Base-by-base conservation (phyloP, 352 stramenopile genomes). In the Phytopythium delawarense region DNA sequence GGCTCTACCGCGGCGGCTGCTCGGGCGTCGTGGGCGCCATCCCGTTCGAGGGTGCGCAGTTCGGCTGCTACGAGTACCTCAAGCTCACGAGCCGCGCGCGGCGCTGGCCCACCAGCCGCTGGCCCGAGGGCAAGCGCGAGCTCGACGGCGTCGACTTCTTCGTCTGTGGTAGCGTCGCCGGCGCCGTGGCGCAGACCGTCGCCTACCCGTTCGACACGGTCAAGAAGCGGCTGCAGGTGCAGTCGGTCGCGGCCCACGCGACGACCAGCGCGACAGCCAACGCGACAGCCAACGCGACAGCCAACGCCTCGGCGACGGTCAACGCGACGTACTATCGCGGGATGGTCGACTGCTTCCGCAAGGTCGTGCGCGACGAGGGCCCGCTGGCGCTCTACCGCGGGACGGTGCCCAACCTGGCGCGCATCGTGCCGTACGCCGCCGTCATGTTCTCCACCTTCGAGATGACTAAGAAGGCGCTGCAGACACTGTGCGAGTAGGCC, bases 391-490 rank as follows among this genome's bases (percentile, higher is more conserved):
- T 95, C 50, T 95, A 92, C 63, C 81, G 83, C 39, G 84, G 86
- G 54, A 91, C 82, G 3, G 61, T 88, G n/a, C 77, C 86, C 54
- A 94, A 94, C 64, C 72, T 92, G 53, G 76, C 81, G 12, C 84
- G 85, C 42, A 84, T 94, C 59, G 79, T 92, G 32, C 86, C 86
- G 49, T 92, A 91, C 69, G 81, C 83, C 2, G 86, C 86, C 18
- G 78, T 94, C 57, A 91, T 91, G 79, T 94, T 92, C 67, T 88
- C 78, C 63, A 89, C 84, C 30, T 93, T 87, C 60, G 84, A 93
- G 66, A 81, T 75, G 67, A 89, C 79, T 57, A 93, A 93, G 69
- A 82, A 88, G 70, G 69, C 70, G 18, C 63, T 90, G 54, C 76
- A 76, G 28, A 45, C 79, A 49, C 53, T 88, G 15, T 32, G 30